Base-by-base conservation (phyloP, 352 stramenopile species). In the Pythium dissimile region DNA sequence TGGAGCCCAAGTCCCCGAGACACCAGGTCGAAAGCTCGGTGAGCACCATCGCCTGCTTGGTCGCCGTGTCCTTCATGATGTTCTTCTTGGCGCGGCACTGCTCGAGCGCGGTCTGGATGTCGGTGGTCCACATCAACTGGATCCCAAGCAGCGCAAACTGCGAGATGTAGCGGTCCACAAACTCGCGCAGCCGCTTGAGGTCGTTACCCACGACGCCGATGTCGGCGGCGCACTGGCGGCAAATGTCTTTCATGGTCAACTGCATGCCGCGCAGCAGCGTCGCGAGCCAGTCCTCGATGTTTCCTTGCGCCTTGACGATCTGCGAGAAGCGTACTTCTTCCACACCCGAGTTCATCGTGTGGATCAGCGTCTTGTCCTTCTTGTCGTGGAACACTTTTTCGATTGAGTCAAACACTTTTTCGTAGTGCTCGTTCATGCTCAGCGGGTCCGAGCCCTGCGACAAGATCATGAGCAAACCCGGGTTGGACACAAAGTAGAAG, bases 401-500 rank as follows among this genome's bases (percentile, higher is more conserved):
- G 42, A 99, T 95, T n/a, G 95, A 97, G 71, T 99, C 97, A 67
- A 99, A 99, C 12, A 99, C 93, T 67, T 98, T 99, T 61, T 99
- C 95, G 69, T 99, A 99, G 77, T 99, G 97, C 34, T 98, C 90
- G 63, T 99, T 98, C 91, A 99, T 99, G 64, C 94, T 97, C 57
- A 98, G 72, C 5, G 97, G 97, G 71, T 99, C 97, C 39, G 89
- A 98, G 34, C 92, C 96, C 65, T 99, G 95, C 6, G 94, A 98
- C 21, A 99, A 72, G 55, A 99, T 99, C 61, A 98, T 97, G 26
- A 99, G 77, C 32, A 99, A 69, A 46, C 95, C 96, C 2, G 95
- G 92, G 62, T 99, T 99, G 8, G 95, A 99, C 1, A 99, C 96
- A 58, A 99, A 99, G 74, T 99, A 99, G 80, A 99, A 99, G 20